Base-by-base conservation (phyloP, 768 basidiomycete species). In the Artomyces pyxidatus region DNA sequence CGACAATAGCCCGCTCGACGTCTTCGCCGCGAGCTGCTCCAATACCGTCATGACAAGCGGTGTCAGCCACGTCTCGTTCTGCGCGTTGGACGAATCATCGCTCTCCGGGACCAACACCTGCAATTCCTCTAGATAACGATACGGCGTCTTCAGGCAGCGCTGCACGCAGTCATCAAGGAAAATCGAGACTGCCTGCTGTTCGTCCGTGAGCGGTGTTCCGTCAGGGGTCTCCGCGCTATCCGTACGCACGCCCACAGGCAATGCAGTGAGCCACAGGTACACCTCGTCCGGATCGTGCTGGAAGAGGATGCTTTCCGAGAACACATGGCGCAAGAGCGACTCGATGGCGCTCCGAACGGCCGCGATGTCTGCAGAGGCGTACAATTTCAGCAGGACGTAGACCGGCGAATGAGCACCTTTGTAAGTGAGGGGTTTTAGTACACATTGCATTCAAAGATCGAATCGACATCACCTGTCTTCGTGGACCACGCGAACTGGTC, bases 161-260 rank as follows among this genome's bases (percentile, higher is more conserved):
- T 85, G 83, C 3, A 87, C 72, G 59, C 91, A 95, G 44, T 93
- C 90, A 54, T 97, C 94, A 10, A 96, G 58, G 67, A 96, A 92
- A 0, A 65, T 50, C 16, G 85, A 67, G 23, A 83, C 76, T 37
- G 71, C 70, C 6, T 74, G 72, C 10, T 69, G 68, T 65, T 85
- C 86, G 39, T 77, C 78, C 2, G 68, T 70, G 19, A 85, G 67
- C 5, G 69, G 61, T 0, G 73, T 65, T 3, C 73, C 76, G 49
- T 85, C 80, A 1, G 77, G 78, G 2, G 76, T 65, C 50, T 72
- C 62, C 1, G 70, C 65, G 23, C 64, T 61, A 12, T 58, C 56
- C 12, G 57, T 58, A 11, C 73, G 70, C 26, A 60, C 64, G 6
- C 64, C 68, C 3, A 61, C 64, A 0, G 89, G 86, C 0, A 94